Conservation (phyloP, 345 rosid genomes). For the Citrus cavaleriei region DNA sequence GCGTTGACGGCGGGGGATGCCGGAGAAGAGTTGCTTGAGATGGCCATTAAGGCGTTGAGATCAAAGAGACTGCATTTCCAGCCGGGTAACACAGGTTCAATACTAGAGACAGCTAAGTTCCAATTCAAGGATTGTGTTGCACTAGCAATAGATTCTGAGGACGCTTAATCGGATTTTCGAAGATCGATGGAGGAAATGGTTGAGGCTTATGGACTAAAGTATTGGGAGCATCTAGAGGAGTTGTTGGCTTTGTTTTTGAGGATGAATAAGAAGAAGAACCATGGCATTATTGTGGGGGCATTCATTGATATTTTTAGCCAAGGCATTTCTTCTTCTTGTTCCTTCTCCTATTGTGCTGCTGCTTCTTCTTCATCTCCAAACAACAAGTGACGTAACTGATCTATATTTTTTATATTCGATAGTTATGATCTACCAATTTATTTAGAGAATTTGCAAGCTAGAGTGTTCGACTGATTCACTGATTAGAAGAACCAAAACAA, state of each 20-base stretch:
- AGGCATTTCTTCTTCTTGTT: no score
- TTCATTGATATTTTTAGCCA: neutral
- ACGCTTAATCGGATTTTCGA: constrained; percentile 29
- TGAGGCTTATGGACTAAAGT: neutral
- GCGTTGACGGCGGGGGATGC: neutral
- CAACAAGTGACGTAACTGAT: no score
- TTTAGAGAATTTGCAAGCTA: no score
- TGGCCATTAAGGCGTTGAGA: constrained; percentile 22
- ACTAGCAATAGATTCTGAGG: constrained; percentile 10
- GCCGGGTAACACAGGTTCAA: constrained; percentile 22
- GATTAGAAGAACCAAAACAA: no score
- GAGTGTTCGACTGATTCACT: no score
- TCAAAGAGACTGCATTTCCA: constrained; percentile 35
- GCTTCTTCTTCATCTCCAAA: no score
- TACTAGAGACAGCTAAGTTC: constrained; percentile 16
- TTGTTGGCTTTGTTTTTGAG: constrained; percentile 26
- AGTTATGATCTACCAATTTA: no score
- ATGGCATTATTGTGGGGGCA: constrained; percentile 29
- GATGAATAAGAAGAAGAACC: constrained; percentile 29
- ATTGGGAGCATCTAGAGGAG: constrained; percentile 32
- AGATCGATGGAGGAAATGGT: constrained; percentile 39
- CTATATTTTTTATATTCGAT: no score
- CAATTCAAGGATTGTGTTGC: constrained; percentile 12
- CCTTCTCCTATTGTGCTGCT: no score
- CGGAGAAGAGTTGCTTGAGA: neutral